phyloP scores from a whole-genome alignment of 768 basidiomycete species.

The Leccinum barrowsii region DNA sequence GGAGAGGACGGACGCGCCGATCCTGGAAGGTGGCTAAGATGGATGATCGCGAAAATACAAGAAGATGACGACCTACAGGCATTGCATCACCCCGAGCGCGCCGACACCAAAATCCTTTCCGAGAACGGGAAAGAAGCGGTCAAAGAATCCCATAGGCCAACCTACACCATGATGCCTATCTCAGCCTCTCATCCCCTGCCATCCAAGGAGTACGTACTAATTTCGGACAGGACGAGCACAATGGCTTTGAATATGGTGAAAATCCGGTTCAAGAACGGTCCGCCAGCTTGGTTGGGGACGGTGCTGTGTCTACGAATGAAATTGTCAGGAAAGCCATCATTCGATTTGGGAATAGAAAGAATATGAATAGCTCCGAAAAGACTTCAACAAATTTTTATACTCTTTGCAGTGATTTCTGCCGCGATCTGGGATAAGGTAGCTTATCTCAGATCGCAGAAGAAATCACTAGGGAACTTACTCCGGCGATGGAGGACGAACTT shows the following conservation, averaged over 20 bases:
- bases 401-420: too few species aligned
- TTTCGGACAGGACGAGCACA: constrained; percentile 52
- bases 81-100: constrained; percentile 83
- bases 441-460: too few species aligned
- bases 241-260: constrained; percentile 80
- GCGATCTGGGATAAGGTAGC: too few species aligned
- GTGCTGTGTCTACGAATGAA: constrained; percentile 56
- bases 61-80: constrained; percentile 49
- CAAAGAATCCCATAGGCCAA: constrained; percentile 78
- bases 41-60: background rate
- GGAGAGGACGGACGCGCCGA: constrained; percentile 67
- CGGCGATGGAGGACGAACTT: too few species aligned
- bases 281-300: constrained; percentile 91
- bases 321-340: background rate
- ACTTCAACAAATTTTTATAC: too few species aligned
- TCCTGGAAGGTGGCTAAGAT: constrained; percentile 32
- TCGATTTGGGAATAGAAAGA: background rate
- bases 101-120: constrained; percentile 84
- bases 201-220: constrained; percentile 33
- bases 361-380: too few species aligned
- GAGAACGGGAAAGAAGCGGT: constrained; percentile 89
- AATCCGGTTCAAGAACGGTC: constrained; percentile 81
- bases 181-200: background rate
- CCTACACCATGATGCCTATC: constrained; percentile 26
- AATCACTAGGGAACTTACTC: too few species aligned